These are phyloP conservation scores for Hypocrella siamensis DNA, from an alignment of 2,329 filamentous ascomycete genomes.

Conservation along the genomic window DNA sequence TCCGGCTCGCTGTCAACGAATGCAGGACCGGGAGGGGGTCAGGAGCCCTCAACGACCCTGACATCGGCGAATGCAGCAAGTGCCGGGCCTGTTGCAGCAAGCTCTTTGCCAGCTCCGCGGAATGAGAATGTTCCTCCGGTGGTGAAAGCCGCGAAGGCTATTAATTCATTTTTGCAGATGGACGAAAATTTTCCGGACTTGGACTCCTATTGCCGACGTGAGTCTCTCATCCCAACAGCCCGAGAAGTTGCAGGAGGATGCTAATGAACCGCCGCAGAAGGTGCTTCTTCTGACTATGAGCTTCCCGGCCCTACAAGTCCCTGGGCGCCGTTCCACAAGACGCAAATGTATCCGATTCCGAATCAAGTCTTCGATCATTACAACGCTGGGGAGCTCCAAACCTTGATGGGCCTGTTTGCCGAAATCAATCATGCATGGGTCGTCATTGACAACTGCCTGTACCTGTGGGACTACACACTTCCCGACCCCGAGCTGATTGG, in stretches of 20 bases:
- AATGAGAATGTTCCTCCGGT: constrained; percentile 45
- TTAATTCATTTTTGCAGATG: constrained; percentile 61
- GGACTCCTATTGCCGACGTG: constrained; percentile 78
- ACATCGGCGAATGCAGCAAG: constrained; percentile 12
- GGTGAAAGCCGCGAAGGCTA: constrained; percentile 64
- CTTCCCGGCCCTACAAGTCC: constrained; percentile 49
- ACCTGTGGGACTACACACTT: constrained; percentile 94
- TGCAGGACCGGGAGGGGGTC: constrained; percentile 1
- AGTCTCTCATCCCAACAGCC: constrained; percentile 20
- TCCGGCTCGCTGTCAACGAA: background rate
- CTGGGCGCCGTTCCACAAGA: constrained; percentile 82
- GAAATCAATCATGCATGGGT: constrained; percentile 94
- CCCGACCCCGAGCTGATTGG: constrained; percentile 84
- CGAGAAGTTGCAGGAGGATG: background rate
- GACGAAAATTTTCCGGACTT: constrained; percentile 79
- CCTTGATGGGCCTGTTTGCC: constrained; percentile 90
- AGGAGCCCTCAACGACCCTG: constrained; percentile 5
- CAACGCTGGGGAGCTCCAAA: constrained; percentile 72
- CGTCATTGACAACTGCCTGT: constrained; percentile 86
- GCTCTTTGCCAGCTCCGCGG: constrained; percentile 26
- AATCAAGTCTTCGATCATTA: constrained; percentile 87
- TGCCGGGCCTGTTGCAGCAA: constrained; percentile 14
- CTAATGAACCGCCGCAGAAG: constrained; percentile 41
- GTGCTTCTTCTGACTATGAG: constrained; percentile 85
- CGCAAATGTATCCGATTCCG: constrained; percentile 76